Evolutionary conservation across 371 early-diverging fungal genomes (phyloP).

Genomic region (Apophysomyces ossiformis): DNA sequence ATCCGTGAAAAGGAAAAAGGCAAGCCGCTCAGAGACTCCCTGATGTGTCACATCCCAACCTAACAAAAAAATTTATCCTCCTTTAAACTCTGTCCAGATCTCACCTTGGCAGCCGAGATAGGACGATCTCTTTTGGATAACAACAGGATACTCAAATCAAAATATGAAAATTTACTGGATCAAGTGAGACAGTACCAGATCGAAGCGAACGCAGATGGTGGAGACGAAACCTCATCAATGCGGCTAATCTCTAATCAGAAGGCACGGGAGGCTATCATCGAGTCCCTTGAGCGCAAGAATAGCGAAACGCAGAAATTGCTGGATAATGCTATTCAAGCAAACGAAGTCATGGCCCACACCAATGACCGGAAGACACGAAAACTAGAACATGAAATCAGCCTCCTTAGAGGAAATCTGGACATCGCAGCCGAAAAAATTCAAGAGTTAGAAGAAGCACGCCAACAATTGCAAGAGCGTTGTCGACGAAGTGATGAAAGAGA

Average conservation of each 20-base stretch:
- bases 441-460: conserved; percentile 31
- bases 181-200: conserved; percentile 29
- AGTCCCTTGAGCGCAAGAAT: conserved; percentile 45
- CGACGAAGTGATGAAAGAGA: conserved; percentile 19
- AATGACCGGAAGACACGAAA: conserved; percentile 33
- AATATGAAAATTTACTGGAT: conserved; percentile 51
- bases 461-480: conserved; percentile 15
- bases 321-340: conserved; percentile 34
- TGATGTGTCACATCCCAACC: background rate
- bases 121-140: conserved; percentile 62
- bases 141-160: conserved; percentile 52
- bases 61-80: conserved; percentile 1
- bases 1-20: conserved; percentile 48
- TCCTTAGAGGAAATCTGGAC: conserved; percentile 28
- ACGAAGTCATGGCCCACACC: conserved; percentile 18
- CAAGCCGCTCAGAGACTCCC: conserved; percentile 11
- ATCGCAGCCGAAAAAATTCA: conserved; percentile 30
- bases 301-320: conserved; percentile 39
- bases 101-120: conserved; percentile 60
- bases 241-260: conserved; percentile 33
- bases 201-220: conserved; percentile 11
- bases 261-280: conserved; percentile 41
- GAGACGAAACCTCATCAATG: conserved; percentile 23
- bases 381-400: conserved; percentile 42
- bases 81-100: conserved; percentile 36